Evolutionary conservation across 2,329 filamentous ascomycete genomes (phyloP).

Genomic region (Phialophora macrospora): DNA sequence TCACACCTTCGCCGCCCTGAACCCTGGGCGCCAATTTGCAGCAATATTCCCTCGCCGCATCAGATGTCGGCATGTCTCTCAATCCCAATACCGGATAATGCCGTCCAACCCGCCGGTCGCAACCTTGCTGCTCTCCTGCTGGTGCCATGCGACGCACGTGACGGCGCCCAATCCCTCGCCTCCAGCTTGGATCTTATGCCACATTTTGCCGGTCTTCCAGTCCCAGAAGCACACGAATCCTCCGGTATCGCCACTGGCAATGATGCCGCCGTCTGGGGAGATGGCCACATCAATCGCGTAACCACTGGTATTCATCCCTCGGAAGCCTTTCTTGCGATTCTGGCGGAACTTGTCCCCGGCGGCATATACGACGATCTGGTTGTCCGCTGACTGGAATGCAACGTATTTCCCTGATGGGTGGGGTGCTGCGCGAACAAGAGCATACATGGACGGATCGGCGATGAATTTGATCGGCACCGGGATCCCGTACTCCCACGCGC

Average conservation of each 20-base stretch:
- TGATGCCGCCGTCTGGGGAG: constrained; percentile 88
- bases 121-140: constrained; percentile 95
- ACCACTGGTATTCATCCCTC: constrained; percentile 93
- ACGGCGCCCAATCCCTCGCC: constrained; percentile 61
- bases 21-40: not conserved
- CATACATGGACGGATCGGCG: constrained; percentile 97
- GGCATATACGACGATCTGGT: constrained; percentile 95
- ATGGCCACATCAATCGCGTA: constrained; percentile 89
- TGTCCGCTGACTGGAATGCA: constrained; percentile 90
- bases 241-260: constrained; percentile 82
- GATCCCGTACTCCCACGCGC: constrained; percentile 98
- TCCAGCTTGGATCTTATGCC: constrained; percentile 84
- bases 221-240: constrained; percentile 97
- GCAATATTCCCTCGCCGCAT: not conserved
- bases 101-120: constrained; percentile 89
- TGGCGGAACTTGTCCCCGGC: constrained; percentile 95
- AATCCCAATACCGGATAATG: constrained; percentile 92
- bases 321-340: constrained; percentile 95
- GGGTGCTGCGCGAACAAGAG: constrained; percentile 80
- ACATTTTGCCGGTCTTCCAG: constrained; percentile 99
- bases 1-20: not conserved
- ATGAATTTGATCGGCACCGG: constrained; percentile 98
- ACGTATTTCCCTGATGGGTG: constrained; percentile 95
- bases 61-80: constrained; percentile 4
- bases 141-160: constrained; percentile 91